Conservation (phyloP, 2,329 filamentous ascomycete species). For the Endoconidiophora polonica region DNA sequence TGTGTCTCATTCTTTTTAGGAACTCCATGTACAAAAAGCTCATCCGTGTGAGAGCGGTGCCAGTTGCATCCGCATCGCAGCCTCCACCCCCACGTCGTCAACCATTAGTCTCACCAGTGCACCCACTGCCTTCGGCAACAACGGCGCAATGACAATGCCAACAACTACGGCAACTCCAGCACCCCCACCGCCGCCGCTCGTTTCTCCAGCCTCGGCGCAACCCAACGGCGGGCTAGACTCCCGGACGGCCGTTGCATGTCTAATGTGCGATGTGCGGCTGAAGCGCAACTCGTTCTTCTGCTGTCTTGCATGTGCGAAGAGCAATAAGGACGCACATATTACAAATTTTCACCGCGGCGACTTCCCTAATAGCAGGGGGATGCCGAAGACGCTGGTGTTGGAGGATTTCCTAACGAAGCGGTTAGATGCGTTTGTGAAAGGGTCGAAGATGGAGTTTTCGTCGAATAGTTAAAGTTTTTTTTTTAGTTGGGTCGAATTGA, state of each 20-base stretch:
- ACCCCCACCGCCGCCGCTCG: not conserved
- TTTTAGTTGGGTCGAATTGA: too few relatives aligned
- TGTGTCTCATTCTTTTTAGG: not conserved
- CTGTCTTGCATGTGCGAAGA: conserved; percentile 12
- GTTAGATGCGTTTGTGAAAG: conserved; percentile 9
- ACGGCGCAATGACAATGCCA: not conserved
- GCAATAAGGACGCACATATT: conserved; percentile 12
- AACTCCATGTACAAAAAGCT: conserved; percentile 6
- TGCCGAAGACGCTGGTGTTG: conserved; percentile 11
- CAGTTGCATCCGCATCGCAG: conserved; percentile 8
- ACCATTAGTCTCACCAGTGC: not conserved
- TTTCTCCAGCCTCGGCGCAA: not conserved
- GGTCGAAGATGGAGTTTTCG: conserved; percentile 10
- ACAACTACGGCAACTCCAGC: not conserved
- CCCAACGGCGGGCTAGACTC: conserved; percentile 3
- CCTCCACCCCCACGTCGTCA: conserved; percentile 4
- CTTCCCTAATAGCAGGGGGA: conserved; percentile 8
- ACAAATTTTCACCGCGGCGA: conserved; percentile 11
- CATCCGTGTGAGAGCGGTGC: conserved; percentile 13
- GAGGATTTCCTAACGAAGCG: conserved; percentile 11
- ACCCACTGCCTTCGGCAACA: not conserved
- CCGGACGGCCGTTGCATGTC: conserved; percentile 9
- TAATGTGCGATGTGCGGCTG: conserved; percentile 13
- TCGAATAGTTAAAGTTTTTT: too few relatives aligned
- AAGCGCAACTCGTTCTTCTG: conserved; percentile 12